These are phyloP conservation scores for Cyclostephanos tholiformis DNA, from an alignment of 108 stramenopile species.

Conservation along the genomic window DNA sequence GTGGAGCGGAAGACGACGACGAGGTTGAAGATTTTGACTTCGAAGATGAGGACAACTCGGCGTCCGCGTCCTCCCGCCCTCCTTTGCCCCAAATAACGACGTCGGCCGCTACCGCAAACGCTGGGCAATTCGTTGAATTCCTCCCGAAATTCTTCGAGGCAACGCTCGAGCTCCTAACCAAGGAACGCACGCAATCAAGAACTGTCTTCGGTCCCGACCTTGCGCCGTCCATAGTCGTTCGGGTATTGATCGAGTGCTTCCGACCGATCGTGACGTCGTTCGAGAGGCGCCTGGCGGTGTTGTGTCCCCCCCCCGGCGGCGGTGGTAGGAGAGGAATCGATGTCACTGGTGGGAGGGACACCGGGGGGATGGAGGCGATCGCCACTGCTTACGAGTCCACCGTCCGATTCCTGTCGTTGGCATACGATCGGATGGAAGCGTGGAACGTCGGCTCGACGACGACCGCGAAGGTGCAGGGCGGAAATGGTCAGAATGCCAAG, in stretches of 20 bases:
- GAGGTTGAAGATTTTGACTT: constrained; percentile 43
- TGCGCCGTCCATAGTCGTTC: constrained; percentile 64
- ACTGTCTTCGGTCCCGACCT: constrained; percentile 73
- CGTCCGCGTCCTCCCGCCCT: background rate
- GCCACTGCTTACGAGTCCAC: constrained; percentile 78
- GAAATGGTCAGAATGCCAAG: background rate
- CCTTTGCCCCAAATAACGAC: background rate
- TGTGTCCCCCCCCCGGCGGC: constrained; percentile 49
- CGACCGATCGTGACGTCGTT: constrained; percentile 74
- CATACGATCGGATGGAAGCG: constrained; percentile 75
- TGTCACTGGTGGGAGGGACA: constrained; percentile 3
- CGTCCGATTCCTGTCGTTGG: constrained; percentile 77
- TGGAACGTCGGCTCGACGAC: constrained; percentile 51
- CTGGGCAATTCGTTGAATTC: constrained; percentile 61
- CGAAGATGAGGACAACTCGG: constrained; percentile 20
- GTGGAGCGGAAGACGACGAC: constrained; percentile 26
- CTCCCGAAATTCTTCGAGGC: constrained; percentile 79
- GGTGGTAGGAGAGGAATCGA: constrained; percentile 20
- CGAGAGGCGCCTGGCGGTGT: constrained; percentile 59
- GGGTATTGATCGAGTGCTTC: constrained; percentile 73
- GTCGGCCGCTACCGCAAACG: constrained; percentile 2
- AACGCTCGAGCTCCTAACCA: constrained; percentile 59
- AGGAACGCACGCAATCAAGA: constrained; percentile 70
- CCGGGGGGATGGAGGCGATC: constrained; percentile 60
- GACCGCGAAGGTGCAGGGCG: constrained; percentile 2